Evolutionary conservation across 768 basidiomycete species (phyloP).

Genomic region (Trametes cingulata): DNA sequence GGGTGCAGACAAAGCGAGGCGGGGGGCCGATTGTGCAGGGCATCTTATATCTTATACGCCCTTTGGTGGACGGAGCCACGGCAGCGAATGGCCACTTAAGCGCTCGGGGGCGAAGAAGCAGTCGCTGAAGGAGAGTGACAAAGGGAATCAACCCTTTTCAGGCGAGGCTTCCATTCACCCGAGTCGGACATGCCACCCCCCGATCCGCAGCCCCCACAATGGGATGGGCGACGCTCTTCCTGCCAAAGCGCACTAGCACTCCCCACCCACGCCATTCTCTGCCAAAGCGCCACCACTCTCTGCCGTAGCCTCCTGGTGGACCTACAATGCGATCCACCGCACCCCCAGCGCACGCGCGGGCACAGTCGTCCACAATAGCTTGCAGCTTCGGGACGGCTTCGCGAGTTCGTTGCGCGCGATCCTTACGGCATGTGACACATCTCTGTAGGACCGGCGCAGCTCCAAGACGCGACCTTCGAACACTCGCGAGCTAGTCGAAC

Average conservation of each 20-base stretch:
- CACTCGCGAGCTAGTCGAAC: neutral
- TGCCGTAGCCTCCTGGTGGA: neutral
- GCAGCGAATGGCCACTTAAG: no score
- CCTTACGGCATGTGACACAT: conserved; percentile 1
- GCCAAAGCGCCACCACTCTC: no score
- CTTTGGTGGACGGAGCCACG: neutral
- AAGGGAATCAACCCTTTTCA: conserved; percentile 9
- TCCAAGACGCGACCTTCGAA: neutral
- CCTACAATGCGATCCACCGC: conserved; percentile 2
- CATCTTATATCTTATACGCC: neutral
- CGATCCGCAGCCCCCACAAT: conserved; percentile 3
- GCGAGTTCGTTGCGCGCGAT: no score
- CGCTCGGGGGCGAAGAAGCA: no score
- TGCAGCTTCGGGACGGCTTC: no score
- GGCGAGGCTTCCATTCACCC: conserved; percentile 6
- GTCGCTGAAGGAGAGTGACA: conserved; percentile 7
- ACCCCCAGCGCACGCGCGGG: neutral
- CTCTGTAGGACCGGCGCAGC: neutral
- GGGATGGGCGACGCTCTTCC: no score
- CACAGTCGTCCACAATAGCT: no score
- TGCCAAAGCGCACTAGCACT: no score
- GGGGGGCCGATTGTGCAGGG: neutral
- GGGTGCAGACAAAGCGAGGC: neutral
- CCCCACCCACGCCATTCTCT: no score
- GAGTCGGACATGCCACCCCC: neutral